Base-by-base conservation (phyloP, 2,329 filamentous ascomycete species). In the Colletotrichum tabaci region DNA sequence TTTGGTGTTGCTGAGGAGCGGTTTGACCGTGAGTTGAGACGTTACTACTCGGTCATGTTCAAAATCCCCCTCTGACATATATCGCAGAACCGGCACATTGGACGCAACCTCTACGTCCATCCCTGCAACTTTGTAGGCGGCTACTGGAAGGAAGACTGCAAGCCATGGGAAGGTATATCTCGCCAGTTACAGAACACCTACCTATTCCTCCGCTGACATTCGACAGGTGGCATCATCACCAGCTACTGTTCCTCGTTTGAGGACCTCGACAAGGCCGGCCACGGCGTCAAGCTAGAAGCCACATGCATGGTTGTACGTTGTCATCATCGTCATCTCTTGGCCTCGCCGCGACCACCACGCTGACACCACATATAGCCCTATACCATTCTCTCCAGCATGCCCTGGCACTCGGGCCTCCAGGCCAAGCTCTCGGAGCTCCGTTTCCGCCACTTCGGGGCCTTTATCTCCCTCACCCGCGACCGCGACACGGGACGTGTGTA, bases 251-350 rank as follows among this genome's bases (percentile, higher is more conserved):
- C 87, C 53, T 90, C 93, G 65, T 94, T 95, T 75, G 93, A 97
- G 74, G 92, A 98, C 75, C 86, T 95, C 0, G 94, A 98, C 79
- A 89, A 89, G 7, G 86, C 91, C 52, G 94, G 94, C 68, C 94
- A 98, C 76, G 96, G 96, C 49, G 87, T 88, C 60, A 97, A 97
- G 80, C 85, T 98, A 38, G 95, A 98, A 84, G 86, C 91, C 12
- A 89, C 89, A 1, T 89, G 88, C 76, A 95, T 96, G 92, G 75
- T 90, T 67, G 87, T 88, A 77, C 77, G 86, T 78, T 50, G n/a
- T 10, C 30, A 8, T 10, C 30, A 35, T 35, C 13, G 38, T 46
- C 46, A 38, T 8, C 50, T 44, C 23, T n/a, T 30, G 1, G 4
- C 44, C 18, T 40, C 35, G 2, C 15, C 38, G 10, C 23, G 9